Percentiles rank a stretch among this genome's conserved stretches.
Evolutionary conservation across 169 alveolate species (phyloP).

Genomic region (Eimeria falciformis): DNA sequence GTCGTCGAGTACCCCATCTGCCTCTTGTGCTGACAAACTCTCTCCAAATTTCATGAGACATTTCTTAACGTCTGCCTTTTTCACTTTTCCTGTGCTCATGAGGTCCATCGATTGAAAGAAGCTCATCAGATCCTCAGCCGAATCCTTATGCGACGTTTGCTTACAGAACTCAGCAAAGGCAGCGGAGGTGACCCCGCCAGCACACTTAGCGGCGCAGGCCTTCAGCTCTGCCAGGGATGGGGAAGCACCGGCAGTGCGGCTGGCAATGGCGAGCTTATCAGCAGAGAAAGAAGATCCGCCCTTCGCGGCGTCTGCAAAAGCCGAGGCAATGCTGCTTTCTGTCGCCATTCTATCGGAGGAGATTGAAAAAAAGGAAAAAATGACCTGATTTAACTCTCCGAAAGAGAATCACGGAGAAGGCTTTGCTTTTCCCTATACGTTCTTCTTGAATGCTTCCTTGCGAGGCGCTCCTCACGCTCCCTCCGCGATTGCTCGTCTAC

Average conservation of each 20-base stretch:
- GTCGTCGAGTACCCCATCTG: constrained; percentile 5
- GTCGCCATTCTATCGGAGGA: constrained; percentile 33
- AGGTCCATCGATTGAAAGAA: constrained; percentile 41
- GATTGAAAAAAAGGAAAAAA: too few species aligned
- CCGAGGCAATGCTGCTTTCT: constrained; percentile 33
- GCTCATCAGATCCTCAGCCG: neutral
- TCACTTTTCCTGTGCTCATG: neutral
- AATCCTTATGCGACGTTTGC: neutral
- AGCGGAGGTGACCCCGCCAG: neutral
- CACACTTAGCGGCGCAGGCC: neutral
- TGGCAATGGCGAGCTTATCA: constrained; percentile 5
- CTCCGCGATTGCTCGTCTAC: neutral
- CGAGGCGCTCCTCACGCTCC: too few species aligned
- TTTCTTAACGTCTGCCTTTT: neutral
- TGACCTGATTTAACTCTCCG: too few species aligned
- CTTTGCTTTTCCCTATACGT: too few species aligned
- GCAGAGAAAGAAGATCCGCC: constrained; percentile 6
- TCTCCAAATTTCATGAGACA: constrained; percentile 29
- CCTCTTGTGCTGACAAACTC: neutral
- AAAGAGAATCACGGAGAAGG: too few species aligned
- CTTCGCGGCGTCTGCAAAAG: constrained; percentile 43
- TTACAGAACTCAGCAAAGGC: neutral
- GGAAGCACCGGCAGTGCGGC: constrained; percentile 45
- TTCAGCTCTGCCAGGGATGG: constrained; percentile 41
- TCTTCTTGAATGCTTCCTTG: too few species aligned